Conservation (phyloP, 139 green algal species). For the Desmodesmus armatus region DNA sequence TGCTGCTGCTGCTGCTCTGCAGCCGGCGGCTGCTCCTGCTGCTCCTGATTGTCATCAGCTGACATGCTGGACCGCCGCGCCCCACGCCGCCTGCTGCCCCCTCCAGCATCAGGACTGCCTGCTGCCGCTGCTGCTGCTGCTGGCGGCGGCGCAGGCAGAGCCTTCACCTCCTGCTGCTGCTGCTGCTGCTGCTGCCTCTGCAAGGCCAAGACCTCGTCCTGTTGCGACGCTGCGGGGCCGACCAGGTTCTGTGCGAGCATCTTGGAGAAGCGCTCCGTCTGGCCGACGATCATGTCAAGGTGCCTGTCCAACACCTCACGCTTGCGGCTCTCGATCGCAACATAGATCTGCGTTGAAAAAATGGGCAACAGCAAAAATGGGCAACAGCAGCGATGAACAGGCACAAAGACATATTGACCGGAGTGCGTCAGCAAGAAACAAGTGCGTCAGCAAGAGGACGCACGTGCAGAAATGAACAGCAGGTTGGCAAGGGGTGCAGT, state of each 20-base stretch:
- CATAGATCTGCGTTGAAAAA: constrained; percentile 30
- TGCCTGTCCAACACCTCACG: constrained; percentile 85
- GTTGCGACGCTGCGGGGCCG: constrained; percentile 16
- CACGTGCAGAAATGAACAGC: background rate
- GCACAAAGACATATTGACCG: too few relatives aligned
- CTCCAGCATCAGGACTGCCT: background rate
- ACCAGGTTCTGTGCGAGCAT: constrained; percentile 85
- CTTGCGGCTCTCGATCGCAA: constrained; percentile 63
- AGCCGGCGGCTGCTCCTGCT: constrained; percentile 25
- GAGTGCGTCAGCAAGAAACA: background rate
- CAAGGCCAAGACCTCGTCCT: too few relatives aligned
- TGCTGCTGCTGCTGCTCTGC: constrained; percentile 30
- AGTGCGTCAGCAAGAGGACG: background rate
- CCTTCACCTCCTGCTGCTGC: background rate
- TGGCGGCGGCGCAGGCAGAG: background rate
- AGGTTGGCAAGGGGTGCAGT: too few relatives aligned
- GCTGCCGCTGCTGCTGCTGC: background rate
- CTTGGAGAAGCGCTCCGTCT: constrained; percentile 95
- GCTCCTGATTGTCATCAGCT: background rate
- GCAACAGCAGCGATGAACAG: background rate
- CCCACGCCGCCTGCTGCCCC: background rate
- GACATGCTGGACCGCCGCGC: background rate
- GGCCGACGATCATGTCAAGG: constrained; percentile 93
- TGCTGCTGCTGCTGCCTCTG: constrained; percentile 35
- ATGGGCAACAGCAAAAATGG: background rate